Evolutionary conservation across 495 filamentous ascomycete species (phyloP).

Genomic region (Letharia columbiana): DNA sequence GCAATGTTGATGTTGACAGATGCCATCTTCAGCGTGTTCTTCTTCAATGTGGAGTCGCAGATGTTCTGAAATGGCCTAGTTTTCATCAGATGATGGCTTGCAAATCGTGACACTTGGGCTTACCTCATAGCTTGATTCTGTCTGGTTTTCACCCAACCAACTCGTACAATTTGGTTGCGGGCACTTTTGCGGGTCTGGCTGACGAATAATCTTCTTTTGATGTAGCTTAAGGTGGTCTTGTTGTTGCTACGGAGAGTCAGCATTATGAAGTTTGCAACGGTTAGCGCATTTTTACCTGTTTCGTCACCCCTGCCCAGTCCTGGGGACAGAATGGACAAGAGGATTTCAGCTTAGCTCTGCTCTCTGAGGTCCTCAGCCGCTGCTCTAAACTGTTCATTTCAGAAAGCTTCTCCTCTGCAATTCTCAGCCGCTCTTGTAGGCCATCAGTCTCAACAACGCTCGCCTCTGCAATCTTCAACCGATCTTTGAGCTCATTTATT

Average conservation of each 20-base stretch:
- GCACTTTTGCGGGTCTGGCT: background rate
- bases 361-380: background rate
- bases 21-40: slow-evolving; percentile 3
- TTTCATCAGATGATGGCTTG: background rate
- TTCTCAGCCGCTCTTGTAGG: background rate
- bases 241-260: background rate
- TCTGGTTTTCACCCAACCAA: background rate
- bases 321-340: slow-evolving; percentile 1
- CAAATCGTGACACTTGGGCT: background rate
- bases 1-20: background rate
- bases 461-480: background rate
- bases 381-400: background rate
- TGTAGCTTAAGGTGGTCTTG: slow-evolving; percentile 2
- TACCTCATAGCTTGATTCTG: background rate
- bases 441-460: background rate
- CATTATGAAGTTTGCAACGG: background rate
- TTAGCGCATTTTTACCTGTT: background rate
- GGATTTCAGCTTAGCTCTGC: background rate
- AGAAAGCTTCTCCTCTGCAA: background rate
- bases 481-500: background rate
- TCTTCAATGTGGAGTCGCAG: background rate
- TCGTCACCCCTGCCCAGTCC: background rate
- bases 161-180: background rate
- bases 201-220: background rate
- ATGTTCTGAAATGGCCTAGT: background rate